phyloP scores from a whole-genome alignment of 2,329 filamentous ascomycete genomes.

The Aotearoamyces nothofagi region DNA sequence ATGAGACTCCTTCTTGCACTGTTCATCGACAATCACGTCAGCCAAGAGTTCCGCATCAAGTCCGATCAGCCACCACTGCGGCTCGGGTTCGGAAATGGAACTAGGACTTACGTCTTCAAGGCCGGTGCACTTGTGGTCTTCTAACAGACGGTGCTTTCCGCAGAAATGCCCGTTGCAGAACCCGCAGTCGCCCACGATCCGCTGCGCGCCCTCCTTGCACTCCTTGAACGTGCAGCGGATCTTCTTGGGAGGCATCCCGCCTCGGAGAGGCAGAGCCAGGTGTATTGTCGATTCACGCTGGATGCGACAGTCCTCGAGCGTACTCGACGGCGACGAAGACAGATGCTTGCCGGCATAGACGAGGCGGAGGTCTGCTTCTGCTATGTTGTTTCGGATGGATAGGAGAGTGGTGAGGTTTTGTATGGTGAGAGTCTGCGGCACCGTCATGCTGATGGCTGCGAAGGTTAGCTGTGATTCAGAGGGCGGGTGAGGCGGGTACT shows the following conservation, averaged over 20 bases:
- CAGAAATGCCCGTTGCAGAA: conserved; percentile 94
- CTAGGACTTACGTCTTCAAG: conserved; percentile 62
- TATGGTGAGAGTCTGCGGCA: conserved; percentile 36
- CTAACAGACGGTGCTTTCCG: conserved; percentile 82
- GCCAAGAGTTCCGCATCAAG: conserved; percentile 22
- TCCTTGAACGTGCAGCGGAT: conserved; percentile 78
- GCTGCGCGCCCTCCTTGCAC: conserved; percentile 76
- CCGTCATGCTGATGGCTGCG: conserved; percentile 38
- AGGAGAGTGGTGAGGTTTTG: conserved; percentile 38
- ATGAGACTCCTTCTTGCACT: conserved; percentile 95
- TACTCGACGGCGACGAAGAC: conserved; percentile 18
- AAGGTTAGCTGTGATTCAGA: background rate
- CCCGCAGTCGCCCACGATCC: conserved; percentile 89
- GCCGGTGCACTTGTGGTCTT: conserved; percentile 85
- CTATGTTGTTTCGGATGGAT: conserved; percentile 38
- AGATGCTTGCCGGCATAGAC: conserved; percentile 43
- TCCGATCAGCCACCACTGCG: conserved; percentile 27
- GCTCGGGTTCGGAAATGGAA: conserved; percentile 3
- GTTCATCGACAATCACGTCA: conserved; percentile 19
- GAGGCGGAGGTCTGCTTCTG: conserved; percentile 33
- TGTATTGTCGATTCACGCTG: conserved; percentile 33
- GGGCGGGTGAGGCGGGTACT: conserved; percentile 14
- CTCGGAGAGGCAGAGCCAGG: conserved; percentile 38
- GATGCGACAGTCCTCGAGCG: conserved; percentile 32
- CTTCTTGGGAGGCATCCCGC: conserved; percentile 54